Conservation (phyloP, 176 grass and related monocot genomes). For the Raddia distichophylla region DNA sequence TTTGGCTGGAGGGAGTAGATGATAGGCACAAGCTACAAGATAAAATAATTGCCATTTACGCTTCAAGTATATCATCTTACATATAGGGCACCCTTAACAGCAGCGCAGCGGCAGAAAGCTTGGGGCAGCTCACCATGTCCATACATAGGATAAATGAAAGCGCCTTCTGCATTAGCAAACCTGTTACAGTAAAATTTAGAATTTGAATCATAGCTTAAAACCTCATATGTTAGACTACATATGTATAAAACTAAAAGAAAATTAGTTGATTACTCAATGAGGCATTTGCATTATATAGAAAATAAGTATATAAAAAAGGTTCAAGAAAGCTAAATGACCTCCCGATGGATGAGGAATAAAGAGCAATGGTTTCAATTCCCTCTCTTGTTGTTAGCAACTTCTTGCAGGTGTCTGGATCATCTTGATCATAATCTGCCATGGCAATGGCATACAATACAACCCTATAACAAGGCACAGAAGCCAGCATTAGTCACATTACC, state of each 20-base stretch:
- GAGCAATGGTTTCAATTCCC: conserved; percentile 71
- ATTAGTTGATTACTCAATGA: background rate
- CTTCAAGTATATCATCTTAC: conserved; percentile 60
- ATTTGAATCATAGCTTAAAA: conserved; percentile 1
- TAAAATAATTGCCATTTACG: conserved; percentile 14
- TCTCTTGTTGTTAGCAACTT: conserved; percentile 71
- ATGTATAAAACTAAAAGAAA: conserved; percentile 21
- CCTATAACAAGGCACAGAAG: conserved; percentile 46
- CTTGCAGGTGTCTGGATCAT: conserved; percentile 43
- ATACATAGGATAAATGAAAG: conserved; percentile 96
- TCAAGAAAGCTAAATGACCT: conserved; percentile 57
- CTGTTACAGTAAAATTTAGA: conserved; percentile 42
- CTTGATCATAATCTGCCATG: conserved; percentile 85
- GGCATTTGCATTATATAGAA: conserved; percentile 26
- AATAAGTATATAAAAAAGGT: conserved; percentile 10
- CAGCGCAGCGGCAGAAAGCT: conserved; percentile 96
- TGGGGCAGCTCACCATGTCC: conserved; percentile 96
- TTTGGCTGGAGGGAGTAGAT: background rate
- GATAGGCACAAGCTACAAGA: background rate
- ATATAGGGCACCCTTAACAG: conserved; percentile 95
- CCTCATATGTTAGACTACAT: background rate
- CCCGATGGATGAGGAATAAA: conserved; percentile 79
- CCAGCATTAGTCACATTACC: conserved; percentile 23
- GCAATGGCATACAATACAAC: conserved; percentile 88
- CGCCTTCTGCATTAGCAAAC: conserved; percentile 85